Base-by-base conservation (phyloP, 177 flowering plant genomes). In the Vitis hybrid region DNA sequence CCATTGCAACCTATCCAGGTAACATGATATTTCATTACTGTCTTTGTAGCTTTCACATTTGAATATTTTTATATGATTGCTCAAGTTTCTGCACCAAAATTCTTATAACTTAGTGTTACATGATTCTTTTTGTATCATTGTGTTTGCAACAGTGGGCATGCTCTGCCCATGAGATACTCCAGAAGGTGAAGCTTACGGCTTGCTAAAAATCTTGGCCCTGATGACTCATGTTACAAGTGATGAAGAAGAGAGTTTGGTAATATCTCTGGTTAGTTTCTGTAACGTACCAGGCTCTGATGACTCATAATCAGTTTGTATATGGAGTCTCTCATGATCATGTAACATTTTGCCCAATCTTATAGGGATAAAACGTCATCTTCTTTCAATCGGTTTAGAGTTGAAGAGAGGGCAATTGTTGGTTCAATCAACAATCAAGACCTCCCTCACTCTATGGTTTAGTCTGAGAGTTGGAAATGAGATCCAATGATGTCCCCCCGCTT, bases 121-220 rank as follows among this genome's bases (percentile, higher is more conserved):
- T 60, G 49, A 48, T 7, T 70, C 7, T 46, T 10, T 6, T 14
- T 14, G 5, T 52, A 51, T 66, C 15, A 0, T 27, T 4, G 1
- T 46, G 66, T 64, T 64, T 72, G 50, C 32, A 57, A 56, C 78
- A 94, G 99, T 95, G 98, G 99, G 99, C 46, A 91, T 95, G 99
- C 95, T 95, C 73, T 95, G 99, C 79, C 99, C 98, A 4, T 95
- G 99, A 84, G 99, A 95, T 82, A 90, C 99, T 74, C 99, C 99
- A 57, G 99, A 95, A 83, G 99, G 99, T 69, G 99, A 93, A 86
- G 76, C 96, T 64, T 95, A 98, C 83, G 98, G 99, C 65, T 76
- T 95, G 80, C 95, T 91, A 18, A 95, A 95, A 73, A 91, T 93
- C 74, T 84, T 93, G 87, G 97, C 99, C 14, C 75, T 95, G 65